Conservation (phyloP, 306 rosid species). For the Trifolium repens region DNA sequence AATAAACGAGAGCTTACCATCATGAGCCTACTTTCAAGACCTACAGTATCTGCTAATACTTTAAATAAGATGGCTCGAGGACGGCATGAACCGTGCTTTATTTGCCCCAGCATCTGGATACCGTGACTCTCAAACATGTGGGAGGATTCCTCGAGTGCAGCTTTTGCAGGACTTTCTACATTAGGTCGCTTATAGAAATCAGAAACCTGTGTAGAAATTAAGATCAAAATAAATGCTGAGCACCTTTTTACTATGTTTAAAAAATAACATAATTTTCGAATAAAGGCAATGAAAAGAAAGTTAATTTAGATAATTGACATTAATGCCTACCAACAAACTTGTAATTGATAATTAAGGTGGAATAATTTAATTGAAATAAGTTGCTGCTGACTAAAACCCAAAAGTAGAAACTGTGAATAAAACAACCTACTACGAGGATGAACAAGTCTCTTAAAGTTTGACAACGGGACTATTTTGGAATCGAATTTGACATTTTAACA, state of each 20-base stretch:
- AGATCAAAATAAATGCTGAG: conserved; percentile 17
- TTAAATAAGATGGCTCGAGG: conserved; percentile 96
- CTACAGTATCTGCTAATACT: conserved; percentile 90
- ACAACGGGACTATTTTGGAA: conserved; percentile 29
- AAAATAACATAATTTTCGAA: conserved; percentile 15
- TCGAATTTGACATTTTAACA: conserved; percentile 22
- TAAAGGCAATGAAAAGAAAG: conserved; percentile 30
- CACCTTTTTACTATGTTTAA: conserved; percentile 7
- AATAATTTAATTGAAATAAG: conserved; percentile 24
- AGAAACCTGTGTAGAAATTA: conserved; percentile 68
- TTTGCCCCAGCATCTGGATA: conserved; percentile 85
- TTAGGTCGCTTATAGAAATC: conserved; percentile 85
- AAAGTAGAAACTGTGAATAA: conserved; percentile 31
- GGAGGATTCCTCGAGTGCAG: conserved; percentile 74
- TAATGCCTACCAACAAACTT: conserved; percentile 22
- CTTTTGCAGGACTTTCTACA: conserved; percentile 88
- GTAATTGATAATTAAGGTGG: conserved; percentile 29
- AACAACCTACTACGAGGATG: conserved; percentile 30
- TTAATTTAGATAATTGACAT: background rate
- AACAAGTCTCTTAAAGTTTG: conserved; percentile 29
- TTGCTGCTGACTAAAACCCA: conserved; percentile 24
- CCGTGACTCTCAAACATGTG: conserved; percentile 87
- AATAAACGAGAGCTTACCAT: conserved; percentile 68
- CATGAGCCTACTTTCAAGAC: conserved; percentile 86
- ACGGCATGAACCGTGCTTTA: conserved; percentile 91